These are phyloP conservation scores for Aspergillus sp. DNA, from an alignment of 2,329 filamentous ascomycete species.

Conservation along the genomic window DNA sequence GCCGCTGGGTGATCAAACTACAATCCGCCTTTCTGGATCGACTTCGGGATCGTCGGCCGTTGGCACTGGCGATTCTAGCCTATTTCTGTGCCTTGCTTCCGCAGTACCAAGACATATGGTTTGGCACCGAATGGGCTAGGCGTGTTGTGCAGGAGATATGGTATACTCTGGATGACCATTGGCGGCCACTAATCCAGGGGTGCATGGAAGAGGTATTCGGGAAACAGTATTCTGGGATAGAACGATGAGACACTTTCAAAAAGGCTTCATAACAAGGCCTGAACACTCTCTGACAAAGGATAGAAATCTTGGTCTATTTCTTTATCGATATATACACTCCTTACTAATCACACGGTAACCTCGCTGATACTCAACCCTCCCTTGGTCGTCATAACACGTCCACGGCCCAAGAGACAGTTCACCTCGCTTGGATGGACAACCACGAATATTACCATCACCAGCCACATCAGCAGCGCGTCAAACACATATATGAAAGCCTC, in stretches of 20 bases:
- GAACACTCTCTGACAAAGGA: neutral
- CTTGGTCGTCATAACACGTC: slow-evolving; percentile 18
- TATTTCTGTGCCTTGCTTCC: slow-evolving; percentile 61
- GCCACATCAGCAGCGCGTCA: slow-evolving; percentile 30
- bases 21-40: slow-evolving; percentile 35
- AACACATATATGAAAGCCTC: slow-evolving; percentile 34
- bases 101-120: slow-evolving; percentile 62
- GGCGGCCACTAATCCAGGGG: slow-evolving; percentile 31
- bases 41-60: slow-evolving; percentile 36
- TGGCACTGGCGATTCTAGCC: slow-evolving; percentile 59
- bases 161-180: slow-evolving; percentile 30
- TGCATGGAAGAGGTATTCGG: slow-evolving; percentile 34
- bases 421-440: slow-evolving; percentile 26
- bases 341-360: slow-evolving; percentile 8
- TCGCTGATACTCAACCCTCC: slow-evolving; percentile 19
- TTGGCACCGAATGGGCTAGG: slow-evolving; percentile 65
- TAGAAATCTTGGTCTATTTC: neutral
- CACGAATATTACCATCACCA: slow-evolving; percentile 24
- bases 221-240: slow-evolving; percentile 17
- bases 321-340: neutral
- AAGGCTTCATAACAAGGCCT: neutral
- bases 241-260: neutral
- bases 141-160: slow-evolving; percentile 65
- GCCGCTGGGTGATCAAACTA: slow-evolving; percentile 40
- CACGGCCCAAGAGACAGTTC: slow-evolving; percentile 21